These are phyloP conservation scores for Priceomyces melissophilus DNA, from an alignment of 805 yeast species.

Conservation along the genomic window DNA sequence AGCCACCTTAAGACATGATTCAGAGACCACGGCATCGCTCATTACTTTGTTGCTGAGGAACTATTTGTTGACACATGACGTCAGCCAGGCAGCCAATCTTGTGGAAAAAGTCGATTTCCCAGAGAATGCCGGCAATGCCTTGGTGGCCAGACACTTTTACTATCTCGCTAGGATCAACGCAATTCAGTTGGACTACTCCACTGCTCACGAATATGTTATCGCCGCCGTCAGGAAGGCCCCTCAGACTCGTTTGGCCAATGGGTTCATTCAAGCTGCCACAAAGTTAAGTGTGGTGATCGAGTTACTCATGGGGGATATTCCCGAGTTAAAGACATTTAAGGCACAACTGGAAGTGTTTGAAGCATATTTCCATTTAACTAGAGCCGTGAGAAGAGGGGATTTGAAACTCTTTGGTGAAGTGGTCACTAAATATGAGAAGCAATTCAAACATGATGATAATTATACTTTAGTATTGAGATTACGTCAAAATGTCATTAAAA, in stretches of 20 bases:
- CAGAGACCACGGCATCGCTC: constrained; percentile 84
- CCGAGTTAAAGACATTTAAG: constrained; percentile 79
- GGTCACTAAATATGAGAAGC: constrained; percentile 56
- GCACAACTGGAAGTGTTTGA: constrained; percentile 56
- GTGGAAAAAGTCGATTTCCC: constrained; percentile 90
- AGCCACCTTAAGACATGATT: constrained; percentile 87
- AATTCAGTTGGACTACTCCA: constrained; percentile 86
- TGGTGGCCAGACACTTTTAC: constrained; percentile 88
- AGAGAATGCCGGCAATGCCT: constrained; percentile 74
- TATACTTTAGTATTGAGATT: constrained; percentile 82
- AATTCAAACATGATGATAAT: constrained; percentile 71
- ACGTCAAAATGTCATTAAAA: constrained; percentile 95
- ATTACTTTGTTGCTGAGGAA: constrained; percentile 83
- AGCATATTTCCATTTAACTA: constrained; percentile 84
- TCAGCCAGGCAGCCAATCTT: constrained; percentile 83
- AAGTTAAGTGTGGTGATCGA: constrained; percentile 87
- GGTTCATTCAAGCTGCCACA: constrained; percentile 86
- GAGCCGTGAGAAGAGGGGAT: constrained; percentile 92
- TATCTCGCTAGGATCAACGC: constrained; percentile 89
- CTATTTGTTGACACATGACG: constrained; percentile 73
- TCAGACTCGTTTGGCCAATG: constrained; percentile 77
- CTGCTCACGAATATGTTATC: constrained; percentile 84
- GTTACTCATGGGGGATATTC: constrained; percentile 93
- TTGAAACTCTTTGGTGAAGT: constrained; percentile 74
- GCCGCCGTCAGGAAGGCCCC: constrained; percentile 98